phyloP scores from a whole-genome alignment of 2,329 filamentous ascomycete genomes.

The Hypoxylon sp. region DNA sequence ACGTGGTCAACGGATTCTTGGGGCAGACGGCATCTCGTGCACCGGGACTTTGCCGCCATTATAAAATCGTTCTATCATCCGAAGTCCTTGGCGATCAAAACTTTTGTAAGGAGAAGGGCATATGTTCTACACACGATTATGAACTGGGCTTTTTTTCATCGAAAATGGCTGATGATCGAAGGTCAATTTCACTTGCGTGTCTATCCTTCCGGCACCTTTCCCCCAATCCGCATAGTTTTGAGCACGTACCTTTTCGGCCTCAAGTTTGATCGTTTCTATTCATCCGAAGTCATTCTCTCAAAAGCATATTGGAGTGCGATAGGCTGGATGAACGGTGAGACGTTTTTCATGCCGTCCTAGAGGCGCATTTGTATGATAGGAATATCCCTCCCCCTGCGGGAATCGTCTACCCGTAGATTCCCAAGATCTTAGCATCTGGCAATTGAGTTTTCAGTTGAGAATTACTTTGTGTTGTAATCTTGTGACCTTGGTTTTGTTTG shows the following conservation, averaged over 20 bases:
- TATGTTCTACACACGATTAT: not conserved
- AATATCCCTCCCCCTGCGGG: slow-evolving; percentile 28
- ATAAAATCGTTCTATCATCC: slow-evolving; percentile 16
- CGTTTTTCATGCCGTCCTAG: slow-evolving; percentile 29
- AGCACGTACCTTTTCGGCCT: slow-evolving; percentile 21
- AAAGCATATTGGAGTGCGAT: slow-evolving; percentile 27
- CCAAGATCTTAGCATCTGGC: slow-evolving; percentile 40
- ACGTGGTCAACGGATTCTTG: slow-evolving; percentile 24
- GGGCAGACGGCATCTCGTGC: slow-evolving; percentile 15
- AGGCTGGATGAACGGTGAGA: slow-evolving; percentile 32
- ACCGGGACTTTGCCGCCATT: slow-evolving; percentile 10
- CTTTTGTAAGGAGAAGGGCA: slow-evolving; percentile 9
- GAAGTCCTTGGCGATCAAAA: slow-evolving; percentile 18
- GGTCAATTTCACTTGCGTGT: not conserved
- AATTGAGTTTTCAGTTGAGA: slow-evolving; percentile 41
- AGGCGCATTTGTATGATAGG: slow-evolving; percentile 45
- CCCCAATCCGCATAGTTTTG: slow-evolving; percentile 17
- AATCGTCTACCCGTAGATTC: slow-evolving; percentile 35
- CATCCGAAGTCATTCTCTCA: slow-evolving; percentile 38
- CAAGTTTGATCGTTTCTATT: slow-evolving; percentile 25
- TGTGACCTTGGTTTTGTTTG: not conserved
- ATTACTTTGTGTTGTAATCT: slow-evolving; percentile 15
- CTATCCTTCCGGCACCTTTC: not conserved
- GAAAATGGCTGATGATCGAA: slow-evolving; percentile 6
- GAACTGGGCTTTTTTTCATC: slow-evolving; percentile 3